Percentiles rank a stretch among this genome's conserved stretches.
These are phyloP conservation scores for Penicillium bialowiezense DNA, from an alignment of 495 filamentous ascomycete genomes.

Conservation along the genomic window DNA sequence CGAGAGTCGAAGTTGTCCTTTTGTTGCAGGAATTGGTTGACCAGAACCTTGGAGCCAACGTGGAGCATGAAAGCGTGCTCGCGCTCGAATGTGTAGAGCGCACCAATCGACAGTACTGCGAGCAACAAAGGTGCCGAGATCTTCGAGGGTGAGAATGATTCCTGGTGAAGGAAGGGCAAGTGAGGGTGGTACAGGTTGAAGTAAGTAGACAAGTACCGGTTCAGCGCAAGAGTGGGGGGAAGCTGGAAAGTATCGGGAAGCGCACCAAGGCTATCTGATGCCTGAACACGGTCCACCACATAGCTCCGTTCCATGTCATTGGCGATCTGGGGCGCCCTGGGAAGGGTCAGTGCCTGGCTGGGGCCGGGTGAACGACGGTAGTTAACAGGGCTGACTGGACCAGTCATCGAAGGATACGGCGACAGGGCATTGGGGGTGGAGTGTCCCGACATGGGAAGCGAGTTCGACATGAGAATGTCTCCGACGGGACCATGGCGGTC, in stretches of 20 bases:
- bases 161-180: conserved; percentile 91
- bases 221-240: conserved; percentile 71
- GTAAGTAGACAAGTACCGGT: conserved; percentile 90
- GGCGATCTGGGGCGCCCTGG: conserved; percentile 62
- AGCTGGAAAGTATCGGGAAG: conserved; percentile 87
- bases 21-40: conserved; percentile 95
- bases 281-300: conserved; percentile 81
- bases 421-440: conserved; percentile 80
- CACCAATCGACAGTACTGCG: conserved; percentile 91
- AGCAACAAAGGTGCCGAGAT: conserved; percentile 79
- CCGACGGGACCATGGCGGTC: conserved; percentile 58
- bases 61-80: conserved; percentile 96
- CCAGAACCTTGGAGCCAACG: conserved; percentile 92
- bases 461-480: conserved; percentile 64
- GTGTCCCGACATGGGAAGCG: conserved; percentile 64
- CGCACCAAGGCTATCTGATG: conserved; percentile 73
- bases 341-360: conserved; percentile 59
- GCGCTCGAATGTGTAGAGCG: conserved; percentile 94
- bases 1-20: conserved; percentile 99
- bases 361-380: conserved; percentile 67
- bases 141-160: conserved; percentile 78
- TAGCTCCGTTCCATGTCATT: conserved; percentile 78
- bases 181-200: conserved; percentile 97
- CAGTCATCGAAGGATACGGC: conserved; percentile 71
- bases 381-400: conserved; percentile 67